These are phyloP conservation scores for Xerocomus potaroensis DNA, from an alignment of 768 basidiomycete genomes.

Conservation along the genomic window DNA sequence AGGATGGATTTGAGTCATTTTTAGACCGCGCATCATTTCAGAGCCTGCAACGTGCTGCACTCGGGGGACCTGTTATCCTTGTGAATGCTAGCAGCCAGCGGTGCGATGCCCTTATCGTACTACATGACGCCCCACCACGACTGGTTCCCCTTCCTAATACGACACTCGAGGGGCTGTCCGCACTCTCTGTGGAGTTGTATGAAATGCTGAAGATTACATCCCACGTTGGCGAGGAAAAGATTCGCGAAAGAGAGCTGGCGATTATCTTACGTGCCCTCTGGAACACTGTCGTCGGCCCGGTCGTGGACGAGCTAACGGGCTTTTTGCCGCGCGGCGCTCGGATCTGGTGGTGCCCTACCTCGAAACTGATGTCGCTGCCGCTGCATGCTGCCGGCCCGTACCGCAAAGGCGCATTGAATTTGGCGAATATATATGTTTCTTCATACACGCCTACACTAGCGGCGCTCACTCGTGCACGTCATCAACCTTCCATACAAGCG, in stretches of 20 bases:
- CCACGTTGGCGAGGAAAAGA: conserved; percentile 19
- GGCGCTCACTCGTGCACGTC: conserved; percentile 26
- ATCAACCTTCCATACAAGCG: neutral
- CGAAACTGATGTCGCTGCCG: conserved; percentile 28
- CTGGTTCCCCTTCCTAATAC: conserved; percentile 17
- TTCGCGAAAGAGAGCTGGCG: conserved; percentile 14
- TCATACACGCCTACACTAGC: conserved; percentile 33
- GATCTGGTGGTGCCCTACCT: conserved; percentile 35
- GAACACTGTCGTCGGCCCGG: conserved; percentile 20
- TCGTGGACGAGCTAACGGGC: conserved; percentile 12
- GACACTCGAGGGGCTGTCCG: conserved; percentile 9
- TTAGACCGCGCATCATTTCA: conserved; percentile 22
- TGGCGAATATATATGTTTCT: conserved; percentile 24
- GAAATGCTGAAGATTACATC: conserved; percentile 4
- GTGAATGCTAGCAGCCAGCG: conserved; percentile 30
- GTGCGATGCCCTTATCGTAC: conserved; percentile 39
- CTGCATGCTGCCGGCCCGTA: conserved; percentile 32
- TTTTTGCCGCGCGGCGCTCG: conserved; percentile 20
- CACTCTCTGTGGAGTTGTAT: conserved; percentile 6
- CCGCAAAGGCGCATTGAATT: conserved; percentile 8
- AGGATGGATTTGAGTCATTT: conserved; percentile 30
- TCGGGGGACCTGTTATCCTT: conserved; percentile 34
- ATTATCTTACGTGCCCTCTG: conserved; percentile 22
- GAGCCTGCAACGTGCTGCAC: conserved; percentile 16
- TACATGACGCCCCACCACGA: conserved; percentile 15